Evolutionary conservation across 768 basidiomycete species (phyloP).

Genomic region (Boletus edulis): DNA sequence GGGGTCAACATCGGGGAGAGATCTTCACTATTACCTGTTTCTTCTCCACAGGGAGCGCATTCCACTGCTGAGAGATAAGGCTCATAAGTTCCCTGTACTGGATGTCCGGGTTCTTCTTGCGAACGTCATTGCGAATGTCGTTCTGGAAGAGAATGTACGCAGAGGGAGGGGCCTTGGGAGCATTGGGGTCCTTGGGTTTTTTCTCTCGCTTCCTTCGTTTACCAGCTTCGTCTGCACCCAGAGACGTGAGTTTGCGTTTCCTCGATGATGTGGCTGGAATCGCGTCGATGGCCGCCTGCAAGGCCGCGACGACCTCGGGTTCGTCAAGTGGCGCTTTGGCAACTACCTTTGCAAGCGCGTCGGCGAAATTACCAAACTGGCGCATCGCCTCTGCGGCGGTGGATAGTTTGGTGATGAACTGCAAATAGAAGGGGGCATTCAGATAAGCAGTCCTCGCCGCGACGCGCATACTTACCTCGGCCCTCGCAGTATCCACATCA

Average conservation of each 20-base stretch:
- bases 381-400: conserved; percentile 64
- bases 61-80: conserved; percentile 76
- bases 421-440: conserved; percentile 20
- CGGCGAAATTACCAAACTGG: conserved; percentile 57
- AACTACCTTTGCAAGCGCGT: conserved; percentile 54
- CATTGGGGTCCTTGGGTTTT: conserved; percentile 83
- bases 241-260: conserved; percentile 52
- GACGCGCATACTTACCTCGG: conserved; percentile 28
- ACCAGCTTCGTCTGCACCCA: conserved; percentile 36
- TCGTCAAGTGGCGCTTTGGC: conserved; percentile 36
- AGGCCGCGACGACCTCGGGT: conserved; percentile 26
- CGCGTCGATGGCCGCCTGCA: conserved; percentile 32
- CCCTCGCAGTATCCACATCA: conserved; percentile 27
- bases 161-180: conserved; percentile 89
- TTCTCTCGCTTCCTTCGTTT: conserved; percentile 42
- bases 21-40: conserved; percentile 62
- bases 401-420: conserved; percentile 57
- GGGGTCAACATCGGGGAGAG: neutral
- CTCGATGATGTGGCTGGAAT: conserved; percentile 31
- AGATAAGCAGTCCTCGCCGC: conserved; percentile 11
- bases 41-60: conserved; percentile 57
- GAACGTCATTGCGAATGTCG: conserved; percentile 73
- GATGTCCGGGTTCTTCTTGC: conserved; percentile 59
- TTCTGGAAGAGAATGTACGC: conserved; percentile 97
- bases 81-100: conserved; percentile 69